phyloP scores from a whole-genome alignment of 768 basidiomycete genomes.

The Rhizopogon sp. region DNA sequence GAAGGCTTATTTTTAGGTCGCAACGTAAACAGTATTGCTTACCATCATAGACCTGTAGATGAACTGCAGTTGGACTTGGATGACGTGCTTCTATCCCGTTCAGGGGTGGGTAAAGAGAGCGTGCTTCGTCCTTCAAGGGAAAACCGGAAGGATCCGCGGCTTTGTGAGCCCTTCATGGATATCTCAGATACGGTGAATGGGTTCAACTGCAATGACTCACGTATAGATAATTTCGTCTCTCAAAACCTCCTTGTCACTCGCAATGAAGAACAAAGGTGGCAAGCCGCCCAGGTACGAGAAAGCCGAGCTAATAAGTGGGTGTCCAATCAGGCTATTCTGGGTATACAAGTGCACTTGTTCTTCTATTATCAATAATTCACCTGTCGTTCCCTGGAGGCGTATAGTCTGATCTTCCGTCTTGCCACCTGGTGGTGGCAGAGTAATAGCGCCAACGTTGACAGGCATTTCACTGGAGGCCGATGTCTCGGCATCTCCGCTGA shows the following conservation, averaged over 20 bases:
- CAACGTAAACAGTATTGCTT: conserved; percentile 10
- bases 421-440: conserved; percentile 35
- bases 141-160: conserved; percentile 80
- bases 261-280: conserved; percentile 80
- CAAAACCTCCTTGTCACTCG: conserved; percentile 86
- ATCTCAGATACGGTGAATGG: background rate
- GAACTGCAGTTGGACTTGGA: conserved; percentile 68
- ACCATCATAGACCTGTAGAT: conserved; percentile 93
- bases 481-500: conserved; percentile 3
- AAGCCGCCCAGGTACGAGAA: conserved; percentile 85
- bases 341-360: conserved; percentile 86
- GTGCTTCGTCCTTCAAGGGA: conserved; percentile 39
- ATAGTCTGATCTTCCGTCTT: conserved; percentile 39
- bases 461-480: conserved; percentile 26
- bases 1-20: conserved; percentile 13
- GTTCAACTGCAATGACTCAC: conserved; percentile 30
- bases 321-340: conserved; percentile 67
- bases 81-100: conserved; percentile 47
- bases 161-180: conserved; percentile 70
- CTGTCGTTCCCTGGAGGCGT: conserved; percentile 37
- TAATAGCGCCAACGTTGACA: conserved; percentile 46
- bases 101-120: conserved; percentile 52
- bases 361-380: conserved; percentile 49
- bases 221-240: conserved; percentile 88
- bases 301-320: conserved; percentile 82